These are phyloP conservation scores for Litchi chinensis DNA, from an alignment of 345 rosid species.

Conservation along the genomic window DNA sequence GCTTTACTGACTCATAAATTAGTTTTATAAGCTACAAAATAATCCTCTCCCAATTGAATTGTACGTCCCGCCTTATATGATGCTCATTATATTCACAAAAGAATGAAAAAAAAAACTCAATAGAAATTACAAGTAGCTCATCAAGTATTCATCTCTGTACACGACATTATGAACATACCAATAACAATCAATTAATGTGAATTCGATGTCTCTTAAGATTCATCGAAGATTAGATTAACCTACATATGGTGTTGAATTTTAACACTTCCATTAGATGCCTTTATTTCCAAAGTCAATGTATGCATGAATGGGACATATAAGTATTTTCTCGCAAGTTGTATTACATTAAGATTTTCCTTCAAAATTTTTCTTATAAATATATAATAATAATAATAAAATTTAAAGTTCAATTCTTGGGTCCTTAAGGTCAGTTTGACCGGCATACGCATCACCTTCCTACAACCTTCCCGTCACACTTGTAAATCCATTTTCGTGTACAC, in stretches of 20 bases:
- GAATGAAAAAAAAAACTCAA: no score
- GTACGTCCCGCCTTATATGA: no score
- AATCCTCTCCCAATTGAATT: no score
- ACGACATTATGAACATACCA: background rate
- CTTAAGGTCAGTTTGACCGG: slow-evolving; percentile 8
- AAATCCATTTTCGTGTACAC: background rate
- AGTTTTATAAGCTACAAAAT: no score
- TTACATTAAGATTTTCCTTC: background rate
- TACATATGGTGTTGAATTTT: background rate
- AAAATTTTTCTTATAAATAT: background rate
- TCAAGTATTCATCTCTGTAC: no score
- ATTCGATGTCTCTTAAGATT: background rate
- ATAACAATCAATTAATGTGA: background rate
- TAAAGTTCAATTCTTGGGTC: background rate
- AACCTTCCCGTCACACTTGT: slow-evolving; percentile 1
- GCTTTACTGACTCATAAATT: no score
- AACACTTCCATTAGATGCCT: background rate
- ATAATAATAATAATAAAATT: background rate
- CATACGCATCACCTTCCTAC: background rate
- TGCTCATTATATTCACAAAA: no score
- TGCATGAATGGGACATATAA: no score
- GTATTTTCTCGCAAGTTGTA: background rate
- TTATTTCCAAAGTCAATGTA: background rate
- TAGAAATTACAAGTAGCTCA: no score
- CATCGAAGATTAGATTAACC: background rate